Evolutionary conservation across 2,329 filamentous ascomycete genomes (phyloP), one percentile per base, ranked within the genome.

Genomic region (Neopestalotiopsis sp.): DNA sequence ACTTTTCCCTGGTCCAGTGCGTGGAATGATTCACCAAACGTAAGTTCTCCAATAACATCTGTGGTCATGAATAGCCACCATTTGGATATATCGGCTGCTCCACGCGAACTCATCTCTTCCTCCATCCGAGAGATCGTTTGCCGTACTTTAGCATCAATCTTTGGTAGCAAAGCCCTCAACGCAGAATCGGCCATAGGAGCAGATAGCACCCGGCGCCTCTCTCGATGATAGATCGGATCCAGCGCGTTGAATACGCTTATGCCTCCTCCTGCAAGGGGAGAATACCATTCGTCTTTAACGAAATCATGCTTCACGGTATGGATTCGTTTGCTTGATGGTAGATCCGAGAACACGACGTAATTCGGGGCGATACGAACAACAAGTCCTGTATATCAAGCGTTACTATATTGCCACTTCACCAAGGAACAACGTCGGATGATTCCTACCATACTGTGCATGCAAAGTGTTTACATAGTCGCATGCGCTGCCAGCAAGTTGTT

Each of bases 21-120:
- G 0, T 77, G 75, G 69, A 89, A 89, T 0, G 85, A 85, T n/a
- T 88, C 82, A 0, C 87, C 87, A 74, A 90, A 89, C 0, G 78
- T 83, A 4, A 90, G 75, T 64, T 88, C 81, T 0, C 82, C 85
- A 64, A 89, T 85, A 0, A 87, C 76, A 72, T 90, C 88, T 0
- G 86, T 86, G 0, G 86, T 76, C 80, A 88, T 83, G 65, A 86
- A 87, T 5, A 83, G 74, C 78, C 81, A 86, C 86, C 86, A 89
- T 67, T 87, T 87, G 68, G 82, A 80, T 0, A 89, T 75, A 70
- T 89, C 86, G 5, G 69, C 67, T 2, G 40, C 72, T 0, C 82
- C 83, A 5, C 74, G 73, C 0, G 67, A 61, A 17, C 75, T 67
- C 69, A 82, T 80, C 62, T 89, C 85, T 20, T 81, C 75, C 0